These are phyloP conservation scores for Penicillium subrubescens DNA, from an alignment of 495 filamentous ascomycete species.

Conservation along the genomic window DNA sequence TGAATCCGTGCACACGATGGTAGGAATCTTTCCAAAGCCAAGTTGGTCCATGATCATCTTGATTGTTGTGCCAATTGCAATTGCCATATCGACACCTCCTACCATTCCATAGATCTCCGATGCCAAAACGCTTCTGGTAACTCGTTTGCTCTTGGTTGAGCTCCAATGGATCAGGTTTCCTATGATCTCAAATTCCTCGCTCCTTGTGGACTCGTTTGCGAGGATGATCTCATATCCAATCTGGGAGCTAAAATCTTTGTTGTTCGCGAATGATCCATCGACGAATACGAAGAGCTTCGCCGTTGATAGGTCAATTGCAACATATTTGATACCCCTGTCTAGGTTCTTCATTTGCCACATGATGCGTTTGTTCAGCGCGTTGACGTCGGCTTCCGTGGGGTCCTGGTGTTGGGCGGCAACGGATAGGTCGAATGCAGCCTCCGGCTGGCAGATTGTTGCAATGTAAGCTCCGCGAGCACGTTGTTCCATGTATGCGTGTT, in stretches of 20 bases:
- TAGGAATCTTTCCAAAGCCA: neutral
- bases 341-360: neutral
- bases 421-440: neutral
- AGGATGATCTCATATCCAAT: neutral
- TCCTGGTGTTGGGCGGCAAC: neutral
- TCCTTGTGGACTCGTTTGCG: neutral
- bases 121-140: neutral
- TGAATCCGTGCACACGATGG: neutral
- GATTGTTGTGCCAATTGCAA: constrained; percentile 6
- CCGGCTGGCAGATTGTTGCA: neutral
- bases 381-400: neutral
- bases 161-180: neutral
- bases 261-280: neutral
- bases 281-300: neutral
- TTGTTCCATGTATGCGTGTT: neutral
- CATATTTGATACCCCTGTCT: neutral
- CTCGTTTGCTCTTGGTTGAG: neutral
- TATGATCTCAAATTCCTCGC: neutral
- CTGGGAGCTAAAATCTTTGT: neutral
- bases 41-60: constrained; percentile 6
- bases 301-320: neutral
- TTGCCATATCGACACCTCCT: constrained; percentile 3
- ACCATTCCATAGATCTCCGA: constrained; percentile 4
- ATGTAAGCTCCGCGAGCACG: too few relatives aligned
- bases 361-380: neutral